Evolutionary conservation across 176 grass and related monocot species (phyloP).

Genomic region (Paspalum notatum): DNA sequence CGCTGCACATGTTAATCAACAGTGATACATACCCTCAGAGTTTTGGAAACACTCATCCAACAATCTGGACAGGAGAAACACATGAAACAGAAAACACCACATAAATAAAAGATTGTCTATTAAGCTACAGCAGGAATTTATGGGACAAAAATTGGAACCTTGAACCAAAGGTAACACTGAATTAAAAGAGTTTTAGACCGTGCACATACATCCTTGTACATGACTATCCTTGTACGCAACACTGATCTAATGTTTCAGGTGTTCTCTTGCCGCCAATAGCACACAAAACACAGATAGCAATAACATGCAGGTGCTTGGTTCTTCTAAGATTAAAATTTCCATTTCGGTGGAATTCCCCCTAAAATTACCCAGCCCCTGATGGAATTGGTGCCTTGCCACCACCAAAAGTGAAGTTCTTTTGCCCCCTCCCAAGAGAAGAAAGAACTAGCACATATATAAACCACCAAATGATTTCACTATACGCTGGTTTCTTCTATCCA

Average conservation of each 20-base stretch:
- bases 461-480: neutral
- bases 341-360: too few relatives aligned
- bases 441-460: neutral
- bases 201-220: neutral
- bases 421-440: neutral
- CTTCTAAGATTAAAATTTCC: neutral
- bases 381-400: neutral
- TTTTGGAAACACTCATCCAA: neutral
- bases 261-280: neutral
- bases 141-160: neutral
- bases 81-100: constrained; percentile 10
- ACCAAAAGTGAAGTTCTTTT: neutral
- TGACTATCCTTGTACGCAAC: too few relatives aligned
- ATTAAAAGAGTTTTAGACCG: neutral
- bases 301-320: neutral
- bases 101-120: neutral
- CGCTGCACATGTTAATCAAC: constrained; percentile 1
- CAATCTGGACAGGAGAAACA: neutral
- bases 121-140: neutral
- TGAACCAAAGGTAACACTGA: neutral
- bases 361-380: neutral
- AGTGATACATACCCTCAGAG: neutral
- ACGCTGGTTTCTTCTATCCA: too few relatives aligned
- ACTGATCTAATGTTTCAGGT: neutral
- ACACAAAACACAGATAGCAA: neutral